Base-by-base conservation (phyloP, 2,329 filamentous ascomycete species). In the Sphaceloma murrayae region DNA sequence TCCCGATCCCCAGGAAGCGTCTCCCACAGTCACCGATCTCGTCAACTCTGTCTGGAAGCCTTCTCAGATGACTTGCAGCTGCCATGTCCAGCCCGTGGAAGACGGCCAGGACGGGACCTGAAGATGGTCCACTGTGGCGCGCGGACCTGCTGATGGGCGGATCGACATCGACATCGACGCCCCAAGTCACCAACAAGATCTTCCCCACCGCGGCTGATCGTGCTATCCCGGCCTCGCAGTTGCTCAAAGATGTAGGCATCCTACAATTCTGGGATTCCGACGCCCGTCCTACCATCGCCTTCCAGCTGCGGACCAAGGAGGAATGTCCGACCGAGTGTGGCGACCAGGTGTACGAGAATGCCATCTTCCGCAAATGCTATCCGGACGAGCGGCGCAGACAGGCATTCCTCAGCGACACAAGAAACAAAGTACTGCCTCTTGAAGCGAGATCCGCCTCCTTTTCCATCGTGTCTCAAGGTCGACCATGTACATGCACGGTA, bases 311-410 rank as follows among this genome's bases (percentile, higher is more conserved):
- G 2, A 16, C n/a, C n/a, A n/a, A n/a, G n/a, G n/a, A n/a, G n/a
- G n/a, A n/a, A n/a, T n/a, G n/a, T n/a, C n/a, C n/a, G n/a, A n/a
- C n/a, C n/a, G 36, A 40, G 7, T 40, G 36, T 10, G 16, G 22
- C 4, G 8, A 26, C 4, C 36, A 40, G 36, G 14, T 30, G 9
- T 40, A 40, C 24, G 36, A 40, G 13, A 40, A 40, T 26, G 36
- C 36, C n/a, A 26, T 40, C 36, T 40, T 40, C 24, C 36, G 36
- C 22, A 27, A 19, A 17, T 40, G 36, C 36, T 40, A 40, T 19
- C 36, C 36, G 24, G 36, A 40, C 19, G 36, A 40, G 24, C 22
- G 16, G 16, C 36, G 36, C 19, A 19, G 36, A 40, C 6, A n/a
- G 24, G 36, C 36, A 22, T 40, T 40, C 24, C n/a, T 40, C 22